These are phyloP conservation scores for Phytophthora boehmeriae DNA, from an alignment of 352 stramenopile genomes.

Conservation along the genomic window DNA sequence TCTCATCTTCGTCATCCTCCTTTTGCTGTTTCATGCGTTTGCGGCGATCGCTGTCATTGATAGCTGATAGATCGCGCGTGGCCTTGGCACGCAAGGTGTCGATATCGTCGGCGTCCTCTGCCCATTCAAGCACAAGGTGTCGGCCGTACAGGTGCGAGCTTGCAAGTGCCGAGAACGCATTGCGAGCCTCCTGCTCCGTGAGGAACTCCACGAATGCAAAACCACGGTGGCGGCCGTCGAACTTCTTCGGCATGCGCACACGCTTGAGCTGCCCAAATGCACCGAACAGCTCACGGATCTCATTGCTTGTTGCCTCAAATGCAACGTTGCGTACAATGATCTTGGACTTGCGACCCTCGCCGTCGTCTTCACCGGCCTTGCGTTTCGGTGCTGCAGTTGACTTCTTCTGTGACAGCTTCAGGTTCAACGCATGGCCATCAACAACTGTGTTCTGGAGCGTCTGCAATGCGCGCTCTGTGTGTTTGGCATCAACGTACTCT, in stretches of 20 bases:
- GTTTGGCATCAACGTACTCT: constrained; percentile 92
- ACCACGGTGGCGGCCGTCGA: constrained; percentile 96
- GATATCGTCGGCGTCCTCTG: constrained; percentile 87
- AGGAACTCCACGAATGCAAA: constrained; percentile 99
- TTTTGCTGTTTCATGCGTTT: constrained; percentile 64
- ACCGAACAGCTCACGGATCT: constrained; percentile 97
- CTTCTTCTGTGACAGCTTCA: constrained; percentile 94
- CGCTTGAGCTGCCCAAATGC: constrained; percentile 98
- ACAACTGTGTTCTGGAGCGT: constrained; percentile 87
- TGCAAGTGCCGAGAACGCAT: constrained; percentile 92
- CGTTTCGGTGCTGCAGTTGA: constrained; percentile 48
- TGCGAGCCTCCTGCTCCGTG: constrained; percentile 94
- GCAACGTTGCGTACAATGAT: constrained; percentile 99
- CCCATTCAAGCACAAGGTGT: constrained; percentile 99
- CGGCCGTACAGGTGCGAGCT: constrained; percentile 98
- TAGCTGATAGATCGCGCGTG: constrained; percentile 68
- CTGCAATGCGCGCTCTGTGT: constrained; percentile 86
- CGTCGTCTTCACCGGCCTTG: constrained; percentile 38
- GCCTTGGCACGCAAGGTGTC: constrained; percentile 87
- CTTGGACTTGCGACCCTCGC: constrained; percentile 88
- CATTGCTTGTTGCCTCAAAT: constrained; percentile 97
- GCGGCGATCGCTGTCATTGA: constrained; percentile 70
- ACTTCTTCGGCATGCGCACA: constrained; percentile 98
- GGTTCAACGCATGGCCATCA: constrained; percentile 94
- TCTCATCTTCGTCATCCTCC: constrained; percentile 52